Percentiles rank a stretch among this genome's conserved stretches.
Conservation (phyloP, 2,329 filamentous ascomycete species). For the Thermomyces lanuginosus region DNA sequence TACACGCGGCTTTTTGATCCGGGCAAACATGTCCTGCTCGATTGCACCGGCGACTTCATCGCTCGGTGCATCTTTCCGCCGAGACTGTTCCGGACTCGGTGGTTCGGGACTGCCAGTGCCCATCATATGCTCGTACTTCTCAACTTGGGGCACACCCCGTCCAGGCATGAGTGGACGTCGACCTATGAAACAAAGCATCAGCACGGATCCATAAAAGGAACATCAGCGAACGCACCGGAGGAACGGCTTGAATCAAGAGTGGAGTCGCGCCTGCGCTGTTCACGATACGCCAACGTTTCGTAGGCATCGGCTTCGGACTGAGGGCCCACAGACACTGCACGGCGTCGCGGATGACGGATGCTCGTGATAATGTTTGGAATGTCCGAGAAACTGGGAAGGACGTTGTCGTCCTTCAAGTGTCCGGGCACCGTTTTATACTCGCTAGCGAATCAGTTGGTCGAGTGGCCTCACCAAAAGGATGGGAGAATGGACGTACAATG, state of each 20-base stretch:
- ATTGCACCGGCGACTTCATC: conserved; percentile 26
- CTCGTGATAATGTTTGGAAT: conserved; percentile 67
- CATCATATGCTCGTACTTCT: conserved; percentile 58
- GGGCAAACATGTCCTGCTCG: conserved; percentile 68
- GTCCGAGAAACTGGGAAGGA: conserved; percentile 78
- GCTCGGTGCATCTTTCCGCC: conserved; percentile 10
- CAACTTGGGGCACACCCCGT: conserved; percentile 34
- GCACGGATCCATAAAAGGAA: too few species aligned
- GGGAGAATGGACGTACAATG: conserved; percentile 39
- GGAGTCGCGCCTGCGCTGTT: conserved; percentile 49
- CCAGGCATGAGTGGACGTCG: conserved; percentile 25
- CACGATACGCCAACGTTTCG: conserved; percentile 82
- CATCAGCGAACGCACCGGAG: conserved; percentile 5
- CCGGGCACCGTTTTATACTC: conserved; percentile 65
- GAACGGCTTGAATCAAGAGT: conserved; percentile 23
- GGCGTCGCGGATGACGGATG: conserved; percentile 60
- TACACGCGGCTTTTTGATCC: conserved; percentile 70
- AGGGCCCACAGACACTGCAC: conserved; percentile 77
- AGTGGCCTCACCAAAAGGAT: neutral
- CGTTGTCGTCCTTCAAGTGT: conserved; percentile 62
- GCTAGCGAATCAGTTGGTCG: conserved; percentile 30
- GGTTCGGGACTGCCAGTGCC: conserved; percentile 42
- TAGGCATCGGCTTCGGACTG: conserved; percentile 95
- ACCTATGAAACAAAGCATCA: conserved; percentile 2
- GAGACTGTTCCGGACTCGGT: conserved; percentile 12